Conservation (phyloP, 345 rosid genomes). For the Brassica carinata region DNA sequence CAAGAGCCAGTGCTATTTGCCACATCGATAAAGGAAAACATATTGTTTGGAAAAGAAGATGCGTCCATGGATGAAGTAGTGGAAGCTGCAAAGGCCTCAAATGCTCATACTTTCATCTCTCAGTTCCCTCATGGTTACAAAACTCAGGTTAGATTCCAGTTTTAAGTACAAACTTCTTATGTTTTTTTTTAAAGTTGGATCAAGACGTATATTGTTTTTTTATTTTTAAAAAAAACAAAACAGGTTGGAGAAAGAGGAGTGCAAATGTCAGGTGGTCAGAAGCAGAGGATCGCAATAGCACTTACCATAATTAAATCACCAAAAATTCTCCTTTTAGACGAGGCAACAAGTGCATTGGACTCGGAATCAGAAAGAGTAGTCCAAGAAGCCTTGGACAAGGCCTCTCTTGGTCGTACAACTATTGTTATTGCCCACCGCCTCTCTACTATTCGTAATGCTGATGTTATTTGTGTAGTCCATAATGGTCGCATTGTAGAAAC, state of each 20-base stretch:
- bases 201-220: not conserved
- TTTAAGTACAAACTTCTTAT: not conserved
- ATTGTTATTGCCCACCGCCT: conserved; percentile 87
- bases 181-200: not conserved
- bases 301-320: conserved; percentile 86
- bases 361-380: conserved; percentile 85
- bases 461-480: conserved; percentile 71
- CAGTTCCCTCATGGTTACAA: conserved; percentile 77
- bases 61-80: conserved; percentile 76
- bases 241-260: conserved; percentile 89
- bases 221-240: too few species aligned
- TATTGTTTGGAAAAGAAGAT: conserved; percentile 79
- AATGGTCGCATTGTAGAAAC: conserved; percentile 78
- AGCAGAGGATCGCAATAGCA: conserved; percentile 89
- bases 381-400: conserved; percentile 86
- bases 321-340: conserved; percentile 68
- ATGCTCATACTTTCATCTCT: conserved; percentile 78
- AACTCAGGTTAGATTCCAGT: conserved; percentile 46
- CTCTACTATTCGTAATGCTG: conserved; percentile 83
- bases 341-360: conserved; percentile 93
- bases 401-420: conserved; percentile 78
- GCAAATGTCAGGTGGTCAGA: conserved; percentile 90
- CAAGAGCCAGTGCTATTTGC: conserved; percentile 93
- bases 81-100: conserved; percentile 86
- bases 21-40: conserved; percentile 76